Evolutionary conservation across 2,329 filamentous ascomycete species (phyloP).

Genomic region (Aspergillus persii): DNA sequence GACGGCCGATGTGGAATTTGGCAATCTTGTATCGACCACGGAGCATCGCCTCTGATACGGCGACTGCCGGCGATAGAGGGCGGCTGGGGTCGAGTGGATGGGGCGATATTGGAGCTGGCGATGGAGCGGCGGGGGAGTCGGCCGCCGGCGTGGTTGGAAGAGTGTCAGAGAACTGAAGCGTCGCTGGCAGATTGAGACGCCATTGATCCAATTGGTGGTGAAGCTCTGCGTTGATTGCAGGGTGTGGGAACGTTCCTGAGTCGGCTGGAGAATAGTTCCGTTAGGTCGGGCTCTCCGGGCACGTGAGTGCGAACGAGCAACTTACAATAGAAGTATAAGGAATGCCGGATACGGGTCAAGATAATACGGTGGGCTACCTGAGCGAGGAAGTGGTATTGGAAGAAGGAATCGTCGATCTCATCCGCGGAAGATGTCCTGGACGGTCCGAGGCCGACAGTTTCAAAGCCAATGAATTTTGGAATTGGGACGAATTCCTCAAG

Average conservation of each 20-base stretch:
- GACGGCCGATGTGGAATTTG: constrained; percentile 42
- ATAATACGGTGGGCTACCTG: constrained; percentile 58
- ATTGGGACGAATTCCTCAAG: constrained; percentile 54
- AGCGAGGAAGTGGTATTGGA: constrained; percentile 58
- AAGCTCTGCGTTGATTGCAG: constrained; percentile 51
- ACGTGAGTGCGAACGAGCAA: background rate
- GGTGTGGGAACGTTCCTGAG: constrained; percentile 46
- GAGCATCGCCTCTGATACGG: constrained; percentile 39
- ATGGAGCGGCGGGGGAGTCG: constrained; percentile 20
- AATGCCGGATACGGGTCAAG: constrained; percentile 53
- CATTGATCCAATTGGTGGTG: constrained; percentile 57
- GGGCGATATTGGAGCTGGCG: constrained; percentile 20
- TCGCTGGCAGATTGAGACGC: constrained; percentile 50
- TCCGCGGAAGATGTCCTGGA: constrained; percentile 30
- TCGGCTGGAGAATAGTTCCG: constrained; percentile 28
- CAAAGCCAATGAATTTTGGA: constrained; percentile 52
- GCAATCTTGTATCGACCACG: constrained; percentile 38
- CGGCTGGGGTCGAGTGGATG: constrained; percentile 17
- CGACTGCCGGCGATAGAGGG: constrained; percentile 33
- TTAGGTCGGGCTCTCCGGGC: constrained; percentile 1
- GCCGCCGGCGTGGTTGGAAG: constrained; percentile 21
- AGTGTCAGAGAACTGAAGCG: constrained; percentile 46
- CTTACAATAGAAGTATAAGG: constrained; percentile 49
- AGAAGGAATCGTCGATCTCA: constrained; percentile 53
- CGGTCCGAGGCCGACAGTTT: constrained; percentile 33